phyloP scores from a whole-genome alignment of 2,329 filamentous ascomycete genomes.

The Lecanicillium sp. region DNA sequence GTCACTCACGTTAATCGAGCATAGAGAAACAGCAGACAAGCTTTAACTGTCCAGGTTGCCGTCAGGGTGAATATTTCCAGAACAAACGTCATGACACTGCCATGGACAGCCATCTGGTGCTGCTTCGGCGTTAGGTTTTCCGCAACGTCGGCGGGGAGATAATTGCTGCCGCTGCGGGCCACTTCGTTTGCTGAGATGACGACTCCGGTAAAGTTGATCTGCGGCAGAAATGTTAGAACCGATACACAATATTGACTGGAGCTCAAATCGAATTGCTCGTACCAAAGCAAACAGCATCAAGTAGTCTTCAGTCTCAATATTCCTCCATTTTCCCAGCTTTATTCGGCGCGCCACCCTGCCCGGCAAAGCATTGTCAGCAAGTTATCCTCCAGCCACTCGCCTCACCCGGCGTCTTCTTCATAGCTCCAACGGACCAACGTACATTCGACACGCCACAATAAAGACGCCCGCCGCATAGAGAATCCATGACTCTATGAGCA shows the following conservation, averaged over 20 bases:
- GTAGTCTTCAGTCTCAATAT: slow-evolving; percentile 49
- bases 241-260: too few relatives aligned
- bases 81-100: slow-evolving; percentile 47
- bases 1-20: slow-evolving; percentile 42
- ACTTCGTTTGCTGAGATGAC: slow-evolving; percentile 35
- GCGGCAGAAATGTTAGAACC: slow-evolving; percentile 6
- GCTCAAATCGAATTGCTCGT: neutral
- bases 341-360: slow-evolving; percentile 21
- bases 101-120: slow-evolving; percentile 33
- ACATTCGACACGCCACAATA: slow-evolving; percentile 17
- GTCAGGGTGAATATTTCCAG: slow-evolving; percentile 45
- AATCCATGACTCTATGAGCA: slow-evolving; percentile 22
- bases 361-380: too few relatives aligned
- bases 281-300: slow-evolving; percentile 45
- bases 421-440: neutral
- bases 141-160: slow-evolving; percentile 27
- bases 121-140: slow-evolving; percentile 36
- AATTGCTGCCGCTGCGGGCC: slow-evolving; percentile 35
- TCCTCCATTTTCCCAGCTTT: slow-evolving; percentile 34
- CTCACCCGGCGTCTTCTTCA: too few relatives aligned
- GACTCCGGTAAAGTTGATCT: slow-evolving; percentile 30
- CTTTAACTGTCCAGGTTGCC: slow-evolving; percentile 45
- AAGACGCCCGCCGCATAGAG: slow-evolving; percentile 19
- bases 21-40: slow-evolving; percentile 44
- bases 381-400: too few relatives aligned